Evolutionary conservation across 257 asterid genomes (phyloP), one percentile per base, ranked within the genome.

Genomic region (Nicotiana obtusifolia): DNA sequence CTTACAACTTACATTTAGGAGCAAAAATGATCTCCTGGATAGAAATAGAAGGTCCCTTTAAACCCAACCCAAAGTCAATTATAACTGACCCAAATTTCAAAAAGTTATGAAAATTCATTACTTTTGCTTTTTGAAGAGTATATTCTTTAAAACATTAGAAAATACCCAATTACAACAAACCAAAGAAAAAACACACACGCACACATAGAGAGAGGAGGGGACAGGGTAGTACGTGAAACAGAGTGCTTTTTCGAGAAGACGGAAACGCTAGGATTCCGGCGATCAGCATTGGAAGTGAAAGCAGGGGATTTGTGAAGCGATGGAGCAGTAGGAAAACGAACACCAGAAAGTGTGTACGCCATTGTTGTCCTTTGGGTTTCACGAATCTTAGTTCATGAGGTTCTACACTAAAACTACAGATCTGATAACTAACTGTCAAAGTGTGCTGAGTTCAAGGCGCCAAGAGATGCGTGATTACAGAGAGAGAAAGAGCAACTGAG

Each of bases 261-360:
- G 5, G 86, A 81, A 41, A 88, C 81, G 44, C 84, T 79, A 37
- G 61, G 68, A 67, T 24, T 84, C 81, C 83, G 88, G 59, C 87
- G 79, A 81, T 88, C 62, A 61, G 76, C 77, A 31, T 49, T 65
- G 67, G 88, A 80, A 62, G 80, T 87, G 81, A 88, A 82, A 37
- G 90, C 86, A 73, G 30, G 86, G 2, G 85, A 71, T 82, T 89
- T 95, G 77, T 84, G 86, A 65, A 80, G 84, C 62, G 94, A 83
- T 20, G 95, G 92, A 81, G 79, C 87, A 26, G 91, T 68, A 1
- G 95, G 97, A 85, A 91, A 76, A 19, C 94, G 85, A 75, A 90
- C 89, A 4, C 94, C 97, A 1, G 94, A 84, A 28, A 93, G 82
- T 44, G 97, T 86, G 59, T 90, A 91, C 56, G 90, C 97, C 99